These are phyloP conservation scores for Amylocystis lapponica DNA, from an alignment of 768 basidiomycete genomes.

Conservation along the genomic window DNA sequence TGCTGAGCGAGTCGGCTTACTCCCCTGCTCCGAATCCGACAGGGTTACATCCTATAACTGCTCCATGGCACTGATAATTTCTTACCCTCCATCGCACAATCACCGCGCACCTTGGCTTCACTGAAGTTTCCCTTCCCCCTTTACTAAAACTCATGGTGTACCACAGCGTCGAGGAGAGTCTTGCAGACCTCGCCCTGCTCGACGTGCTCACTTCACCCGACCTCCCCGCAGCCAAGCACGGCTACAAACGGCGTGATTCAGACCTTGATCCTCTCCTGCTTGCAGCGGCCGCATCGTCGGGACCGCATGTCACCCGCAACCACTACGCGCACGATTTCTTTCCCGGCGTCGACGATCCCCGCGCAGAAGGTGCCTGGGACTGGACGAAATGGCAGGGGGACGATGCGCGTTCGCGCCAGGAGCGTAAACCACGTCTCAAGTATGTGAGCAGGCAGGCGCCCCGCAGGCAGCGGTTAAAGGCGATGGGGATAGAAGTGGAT, in stretches of 20 bases:
- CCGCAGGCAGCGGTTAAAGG: slow-evolving; percentile 50
- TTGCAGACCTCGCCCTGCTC: slow-evolving; percentile 57
- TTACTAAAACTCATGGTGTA: slow-evolving; percentile 5
- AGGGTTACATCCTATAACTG: too few species aligned
- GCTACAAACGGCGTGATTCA: slow-evolving; percentile 59
- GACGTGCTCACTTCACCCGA: slow-evolving; percentile 49
- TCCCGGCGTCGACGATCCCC: slow-evolving; percentile 48
- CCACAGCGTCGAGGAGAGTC: slow-evolving; percentile 13
- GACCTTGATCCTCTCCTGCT: slow-evolving; percentile 75
- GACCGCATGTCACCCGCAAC: slow-evolving; percentile 75
- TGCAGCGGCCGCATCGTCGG: slow-evolving; percentile 69
- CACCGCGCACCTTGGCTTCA: too few species aligned
- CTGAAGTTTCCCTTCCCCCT: too few species aligned
- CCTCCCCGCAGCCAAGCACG: slow-evolving; percentile 30
- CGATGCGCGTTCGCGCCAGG: slow-evolving; percentile 30
- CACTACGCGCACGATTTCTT: slow-evolving; percentile 83
- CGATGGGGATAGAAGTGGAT: slow-evolving; percentile 15
- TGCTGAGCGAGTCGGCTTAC: background rate
- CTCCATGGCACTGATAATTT: background rate
- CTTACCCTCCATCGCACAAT: too few species aligned
- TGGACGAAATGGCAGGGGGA: slow-evolving; percentile 52
- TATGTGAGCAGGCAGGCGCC: slow-evolving; percentile 78
- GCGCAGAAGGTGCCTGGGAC: slow-evolving; percentile 49
- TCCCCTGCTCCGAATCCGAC: background rate
- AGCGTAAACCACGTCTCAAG: slow-evolving; percentile 40